A percentile compares a stretch with the other conserved stretches of the same genome.
Evolutionary conservation across 208 protist species (phyloP).

Genomic region (Sergeia podlipaevii): DNA sequence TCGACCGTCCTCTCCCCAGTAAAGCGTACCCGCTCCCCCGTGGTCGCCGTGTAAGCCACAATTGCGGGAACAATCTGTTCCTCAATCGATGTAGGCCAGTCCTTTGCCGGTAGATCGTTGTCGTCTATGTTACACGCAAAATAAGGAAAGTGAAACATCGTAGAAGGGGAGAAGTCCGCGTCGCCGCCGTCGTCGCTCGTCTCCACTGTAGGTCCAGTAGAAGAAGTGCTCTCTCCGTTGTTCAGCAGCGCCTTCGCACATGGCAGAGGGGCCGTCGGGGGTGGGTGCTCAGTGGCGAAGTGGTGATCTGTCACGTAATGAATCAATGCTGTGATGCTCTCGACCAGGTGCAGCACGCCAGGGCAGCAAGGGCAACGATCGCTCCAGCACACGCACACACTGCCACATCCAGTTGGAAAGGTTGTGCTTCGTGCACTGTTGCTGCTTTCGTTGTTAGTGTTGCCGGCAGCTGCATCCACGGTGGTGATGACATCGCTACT

Average conservation of each 20-base stretch:
- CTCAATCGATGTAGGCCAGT: slow-evolving; percentile 38
- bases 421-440: no score
- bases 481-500: background rate
- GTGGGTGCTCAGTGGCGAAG: slow-evolving; percentile 3
- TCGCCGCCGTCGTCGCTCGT: slow-evolving; percentile 8
- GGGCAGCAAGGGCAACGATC: slow-evolving; percentile 59
- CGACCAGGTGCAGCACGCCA: slow-evolving; percentile 38
- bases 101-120: slow-evolving; percentile 40
- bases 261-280: no score
- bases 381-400: slow-evolving; percentile 54
- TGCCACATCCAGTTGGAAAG: slow-evolving; percentile 13
- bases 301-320: slow-evolving; percentile 15
- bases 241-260: no score
- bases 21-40: slow-evolving; percentile 13
- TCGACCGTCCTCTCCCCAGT: slow-evolving; percentile 10
- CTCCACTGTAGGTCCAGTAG: background rate
- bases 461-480: no score
- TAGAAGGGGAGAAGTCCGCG: background rate
- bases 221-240: no score
- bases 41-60: slow-evolving; percentile 21
- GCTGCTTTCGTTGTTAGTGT: no score
- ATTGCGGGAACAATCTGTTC: slow-evolving; percentile 39
- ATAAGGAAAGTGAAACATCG: slow-evolving; percentile 26
- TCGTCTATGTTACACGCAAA: slow-evolving; percentile 62
- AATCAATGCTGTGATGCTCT: slow-evolving; percentile 33